Conservation (phyloP, 257 asterid genomes). For the Solanum boliviense region DNA sequence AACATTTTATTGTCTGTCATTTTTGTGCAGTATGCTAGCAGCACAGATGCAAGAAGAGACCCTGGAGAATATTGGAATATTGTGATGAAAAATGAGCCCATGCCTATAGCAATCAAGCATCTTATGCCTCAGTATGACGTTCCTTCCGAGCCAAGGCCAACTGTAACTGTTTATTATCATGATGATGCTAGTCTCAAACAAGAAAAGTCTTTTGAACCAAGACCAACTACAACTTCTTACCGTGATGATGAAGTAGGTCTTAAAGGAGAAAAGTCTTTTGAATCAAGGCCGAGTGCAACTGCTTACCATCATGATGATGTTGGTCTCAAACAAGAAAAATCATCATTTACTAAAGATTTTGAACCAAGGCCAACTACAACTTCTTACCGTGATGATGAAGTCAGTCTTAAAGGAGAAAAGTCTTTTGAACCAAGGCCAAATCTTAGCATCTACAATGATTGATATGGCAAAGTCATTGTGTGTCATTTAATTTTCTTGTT, state of each 20-base stretch:
- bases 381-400: not conserved
- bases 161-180: not conserved
- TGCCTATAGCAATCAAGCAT: not conserved
- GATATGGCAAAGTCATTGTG: not conserved
- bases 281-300: not conserved
- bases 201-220: not conserved
- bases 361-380: not conserved
- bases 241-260: not conserved
- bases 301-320: not conserved
- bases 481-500: not conserved
- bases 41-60: not conserved
- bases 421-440: not conserved
- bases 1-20: not conserved
- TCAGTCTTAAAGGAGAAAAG: not conserved
- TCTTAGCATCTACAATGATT: not conserved
- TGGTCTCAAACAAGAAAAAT: not conserved
- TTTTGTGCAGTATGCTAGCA: not conserved
- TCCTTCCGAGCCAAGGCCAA: not conserved
- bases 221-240: not conserved
- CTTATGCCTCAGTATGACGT: not conserved
- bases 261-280: not conserved
- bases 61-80: not conserved
- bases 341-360: not conserved
- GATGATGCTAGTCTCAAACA: not conserved
- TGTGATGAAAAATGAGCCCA: not conserved